phyloP scores from a whole-genome alignment of 768 basidiomycete species.

The Auriscalpium vulgare region DNA sequence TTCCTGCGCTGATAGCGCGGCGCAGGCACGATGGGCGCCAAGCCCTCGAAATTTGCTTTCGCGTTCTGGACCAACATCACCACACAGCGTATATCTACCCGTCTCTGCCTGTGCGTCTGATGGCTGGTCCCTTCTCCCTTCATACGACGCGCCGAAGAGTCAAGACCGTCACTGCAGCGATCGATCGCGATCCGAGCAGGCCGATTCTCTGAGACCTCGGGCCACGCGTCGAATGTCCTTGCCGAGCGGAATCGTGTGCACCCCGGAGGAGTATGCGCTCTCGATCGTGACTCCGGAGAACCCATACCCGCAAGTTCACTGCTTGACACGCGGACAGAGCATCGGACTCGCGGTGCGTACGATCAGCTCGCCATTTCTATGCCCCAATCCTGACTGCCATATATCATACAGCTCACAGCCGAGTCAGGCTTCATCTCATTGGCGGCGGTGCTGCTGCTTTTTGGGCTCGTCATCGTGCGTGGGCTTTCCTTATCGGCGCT shows the following conservation, averaged over 20 bases:
- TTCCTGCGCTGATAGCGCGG: too few relatives aligned
- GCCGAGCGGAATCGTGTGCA: not conserved
- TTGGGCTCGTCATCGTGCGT: not conserved
- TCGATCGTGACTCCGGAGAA: not conserved
- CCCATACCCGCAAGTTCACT: slow-evolving; percentile 2
- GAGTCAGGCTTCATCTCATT: slow-evolving; percentile 19
- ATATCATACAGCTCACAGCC: slow-evolving; percentile 21
- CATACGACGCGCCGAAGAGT: too few relatives aligned
- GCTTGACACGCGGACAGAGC: slow-evolving; percentile 25
- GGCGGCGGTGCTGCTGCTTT: not conserved
- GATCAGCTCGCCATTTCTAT: not conserved
- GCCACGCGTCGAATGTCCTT: not conserved
- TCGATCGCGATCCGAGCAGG: too few relatives aligned
- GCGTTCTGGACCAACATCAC: too few relatives aligned
- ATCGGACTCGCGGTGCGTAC: slow-evolving; percentile 26
- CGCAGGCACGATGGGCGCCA: too few relatives aligned
- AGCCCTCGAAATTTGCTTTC: too few relatives aligned
- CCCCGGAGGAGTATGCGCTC: not conserved
- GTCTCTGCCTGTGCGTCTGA: too few relatives aligned
- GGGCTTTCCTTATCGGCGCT: not conserved
- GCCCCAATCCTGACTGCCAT: not conserved
- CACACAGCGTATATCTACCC: too few relatives aligned
- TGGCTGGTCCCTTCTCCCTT: too few relatives aligned
- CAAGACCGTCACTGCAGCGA: too few relatives aligned
- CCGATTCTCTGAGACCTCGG: too few relatives aligned